Conservation (phyloP, 2,329 filamentous ascomycete species). For the Diaporthe vaccinii region DNA sequence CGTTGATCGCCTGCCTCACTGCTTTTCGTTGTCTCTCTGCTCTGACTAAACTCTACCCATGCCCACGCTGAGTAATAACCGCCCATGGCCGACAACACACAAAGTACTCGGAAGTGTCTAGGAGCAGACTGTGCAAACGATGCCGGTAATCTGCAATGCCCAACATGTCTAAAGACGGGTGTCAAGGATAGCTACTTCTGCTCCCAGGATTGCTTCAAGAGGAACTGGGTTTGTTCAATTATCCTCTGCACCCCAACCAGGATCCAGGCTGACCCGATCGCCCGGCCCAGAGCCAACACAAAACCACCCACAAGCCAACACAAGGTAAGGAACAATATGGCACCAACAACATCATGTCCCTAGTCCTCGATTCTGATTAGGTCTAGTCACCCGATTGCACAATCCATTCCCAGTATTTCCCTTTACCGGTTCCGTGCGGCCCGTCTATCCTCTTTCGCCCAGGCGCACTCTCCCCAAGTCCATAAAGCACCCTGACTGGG, state of each 20-base stretch:
- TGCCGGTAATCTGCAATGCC: constrained; percentile 89
- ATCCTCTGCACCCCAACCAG: too few relatives aligned
- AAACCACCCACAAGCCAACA: constrained; percentile 81
- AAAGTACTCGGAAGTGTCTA: constrained; percentile 73
- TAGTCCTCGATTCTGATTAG: constrained; percentile 52
- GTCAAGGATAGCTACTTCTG: constrained; percentile 95
- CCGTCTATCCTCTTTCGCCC: constrained; percentile 90
- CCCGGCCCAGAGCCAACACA: constrained; percentile 62
- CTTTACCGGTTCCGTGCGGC: constrained; percentile 85
- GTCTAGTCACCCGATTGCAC: constrained; percentile 85
- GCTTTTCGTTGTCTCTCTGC: neutral
- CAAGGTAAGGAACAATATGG: constrained; percentile 81
- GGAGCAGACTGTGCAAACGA: constrained; percentile 89
- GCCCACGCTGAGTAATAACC: neutral
- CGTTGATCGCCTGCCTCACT: too few relatives aligned
- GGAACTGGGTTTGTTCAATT: constrained; percentile 84
- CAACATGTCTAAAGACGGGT: constrained; percentile 91
- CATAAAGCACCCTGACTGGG: constrained; percentile 90
- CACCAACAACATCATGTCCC: constrained; percentile 82
- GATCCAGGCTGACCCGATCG: constrained; percentile 40
- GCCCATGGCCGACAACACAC: neutral
- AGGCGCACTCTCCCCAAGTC: constrained; percentile 80
- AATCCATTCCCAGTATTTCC: constrained; percentile 93
- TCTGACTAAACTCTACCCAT: neutral
- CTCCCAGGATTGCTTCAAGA: constrained; percentile 98